Base-by-base conservation (phyloP, 225 moss, liverwort and hornwort genomes). In the Sphagnum tenellum region DNA sequence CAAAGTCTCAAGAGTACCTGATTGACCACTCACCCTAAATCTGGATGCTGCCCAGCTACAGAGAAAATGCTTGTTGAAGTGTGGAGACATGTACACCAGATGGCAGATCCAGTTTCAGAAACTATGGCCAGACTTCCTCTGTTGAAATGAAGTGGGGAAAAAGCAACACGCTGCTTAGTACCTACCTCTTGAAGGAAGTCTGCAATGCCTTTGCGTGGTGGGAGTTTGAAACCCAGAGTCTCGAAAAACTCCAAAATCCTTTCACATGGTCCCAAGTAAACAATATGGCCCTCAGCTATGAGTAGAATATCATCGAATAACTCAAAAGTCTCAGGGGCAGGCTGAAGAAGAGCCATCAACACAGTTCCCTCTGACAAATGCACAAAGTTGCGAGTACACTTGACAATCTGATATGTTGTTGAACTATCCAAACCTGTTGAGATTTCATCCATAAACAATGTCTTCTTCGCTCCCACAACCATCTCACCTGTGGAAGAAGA, bases 391-490 rank as follows among this genome's bases (percentile, higher is more conserved):
- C 64, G 73, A 13, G 78, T 84, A 66, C 84, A 84, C 46, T 81
- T 84, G 10, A 84, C 84, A 64, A 81, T 84, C 68, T 84, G 84
- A 58, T 66, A 84, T 1, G 84, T 84, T 7, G 84, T 84, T 29
- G 84, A 75, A 64, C 84, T 84, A 62, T 84, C 84, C 67, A 84
- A 71, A 73, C 84, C 84, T 55, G 84, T 84, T 61, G 84, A 84
- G 10, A 84, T 84, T 75, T 84, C 84, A 59, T 84, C 84, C 84
- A 84, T 84, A 49, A 84, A 81, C 62, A 84, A 59, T 56, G 84
- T 84, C 67, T 84, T 84, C 62, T 84, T 84, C 9, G 84, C 77
- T 75, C 84, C 84, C 56, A 84, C 84, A 63, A 84, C 75, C 84
- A 84, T 84, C 69, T 84, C 84, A 48, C 84, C 84, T 84, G 73